phyloP scores from a whole-genome alignment of 352 stramenopile species.

The Phytophthora pistaciae region DNA sequence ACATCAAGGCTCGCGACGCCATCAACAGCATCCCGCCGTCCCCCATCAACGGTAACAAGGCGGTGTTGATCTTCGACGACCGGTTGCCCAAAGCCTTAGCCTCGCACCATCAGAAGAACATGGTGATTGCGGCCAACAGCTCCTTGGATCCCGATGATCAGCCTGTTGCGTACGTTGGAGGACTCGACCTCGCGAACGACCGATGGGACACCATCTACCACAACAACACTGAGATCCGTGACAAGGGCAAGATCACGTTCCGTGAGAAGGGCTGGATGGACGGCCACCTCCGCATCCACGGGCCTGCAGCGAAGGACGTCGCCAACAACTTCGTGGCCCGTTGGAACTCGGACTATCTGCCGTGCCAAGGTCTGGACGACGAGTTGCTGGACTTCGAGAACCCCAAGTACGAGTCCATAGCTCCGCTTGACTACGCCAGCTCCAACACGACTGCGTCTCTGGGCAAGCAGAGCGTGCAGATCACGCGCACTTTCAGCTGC shows the following conservation, averaged over 20 bases:
- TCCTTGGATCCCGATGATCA: slow-evolving; percentile 13
- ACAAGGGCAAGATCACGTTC: slow-evolving; percentile 36
- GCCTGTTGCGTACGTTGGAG: slow-evolving; percentile 53
- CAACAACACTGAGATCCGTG: slow-evolving; percentile 47
- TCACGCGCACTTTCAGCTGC: slow-evolving; percentile 70
- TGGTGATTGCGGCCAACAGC: slow-evolving; percentile 32
- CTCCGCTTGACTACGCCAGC: slow-evolving; percentile 12
- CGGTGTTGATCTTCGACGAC: slow-evolving; percentile 59
- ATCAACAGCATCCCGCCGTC: slow-evolving; percentile 44
- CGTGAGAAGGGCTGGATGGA: slow-evolving; percentile 65
- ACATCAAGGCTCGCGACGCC: slow-evolving; percentile 45
- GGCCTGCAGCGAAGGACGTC: slow-evolving; percentile 54
- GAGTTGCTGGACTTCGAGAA: slow-evolving; percentile 55
- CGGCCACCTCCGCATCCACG: slow-evolving; percentile 49
- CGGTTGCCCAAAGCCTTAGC: slow-evolving; percentile 38
- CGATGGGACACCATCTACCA: slow-evolving; percentile 69
- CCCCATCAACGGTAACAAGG: slow-evolving; percentile 21
- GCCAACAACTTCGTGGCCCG: slow-evolving; percentile 57
- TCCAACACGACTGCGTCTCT: slow-evolving; percentile 10
- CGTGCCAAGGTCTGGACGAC: slow-evolving; percentile 35
- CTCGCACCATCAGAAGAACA: slow-evolving; percentile 63
- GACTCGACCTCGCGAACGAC: slow-evolving; percentile 55
- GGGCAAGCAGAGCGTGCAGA: slow-evolving; percentile 33
- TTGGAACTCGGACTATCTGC: slow-evolving; percentile 52
- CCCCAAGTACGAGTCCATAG: slow-evolving; percentile 27